Base-by-base conservation (phyloP, 2,329 filamentous ascomycete genomes). In the Lachnellula hyalina region DNA sequence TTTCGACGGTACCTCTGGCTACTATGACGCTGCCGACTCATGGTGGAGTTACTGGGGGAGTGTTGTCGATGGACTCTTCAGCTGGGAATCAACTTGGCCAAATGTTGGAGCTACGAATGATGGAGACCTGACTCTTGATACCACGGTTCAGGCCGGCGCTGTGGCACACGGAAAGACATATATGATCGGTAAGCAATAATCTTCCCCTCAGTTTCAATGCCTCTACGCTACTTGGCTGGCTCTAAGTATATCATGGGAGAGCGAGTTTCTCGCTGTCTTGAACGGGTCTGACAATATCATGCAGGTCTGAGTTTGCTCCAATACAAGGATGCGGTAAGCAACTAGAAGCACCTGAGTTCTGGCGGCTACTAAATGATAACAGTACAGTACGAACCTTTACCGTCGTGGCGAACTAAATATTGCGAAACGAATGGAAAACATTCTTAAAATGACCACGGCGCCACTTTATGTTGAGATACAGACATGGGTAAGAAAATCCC, bases 21-120 rank as follows among this genome's bases (percentile, higher is more conserved):
- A 73, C 58, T 72, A 72, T 52, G 62, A 59, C 46, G 56, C 65
- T 50, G 61, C 66, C 19, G 41, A 57, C 0, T 56, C 41, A 1
- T 70, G 65, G 58, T 67, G 68, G 56, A 50, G 61, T 25, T 63
- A 61, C 35, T 73, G 70, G 68, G 63, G 62, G 28, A 60, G 58
- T 50, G 60, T 65, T 1, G 49, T 73, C 15, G 70, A 73, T 51
- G 70, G 71, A 8, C 58, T 72, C 4, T 72, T 72, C 53, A 71
- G 64, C 61, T 73, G 71, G 71, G 71, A 73, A 61, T 65, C 68
- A 1, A 62, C 68, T 23, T 73, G 71, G 71, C 69, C 71, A 1
- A 62, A 63, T 14, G 58, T 56, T 4, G 69, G 70, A 42, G 65
- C 68, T 14, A 64, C 63, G 25, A 65, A 63, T 7, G 57, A 62